A percentile compares a stretch with the other conserved stretches of the same genome.
phyloP scores from a whole-genome alignment of 2,329 filamentous ascomycete genomes.

The Harringtonia aguacate region DNA sequence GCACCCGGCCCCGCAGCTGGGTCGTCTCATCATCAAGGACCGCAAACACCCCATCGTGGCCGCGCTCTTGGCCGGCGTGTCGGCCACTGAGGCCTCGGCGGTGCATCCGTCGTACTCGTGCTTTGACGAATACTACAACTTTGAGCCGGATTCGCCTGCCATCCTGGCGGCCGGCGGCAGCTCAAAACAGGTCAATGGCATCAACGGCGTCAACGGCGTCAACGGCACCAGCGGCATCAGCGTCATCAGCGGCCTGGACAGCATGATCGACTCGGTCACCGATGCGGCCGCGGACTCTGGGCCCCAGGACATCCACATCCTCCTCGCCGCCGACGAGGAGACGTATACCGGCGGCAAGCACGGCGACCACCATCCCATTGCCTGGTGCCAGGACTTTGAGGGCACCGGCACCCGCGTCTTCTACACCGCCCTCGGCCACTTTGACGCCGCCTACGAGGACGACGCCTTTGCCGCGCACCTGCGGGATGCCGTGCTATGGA shows the following conservation, averaged over 20 bases:
- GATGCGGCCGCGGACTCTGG: slow-evolving; percentile 8
- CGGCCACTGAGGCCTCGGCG: slow-evolving; percentile 2
- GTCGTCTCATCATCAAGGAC: slow-evolving; percentile 19
- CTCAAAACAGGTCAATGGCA: neutral
- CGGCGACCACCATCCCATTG: slow-evolving; percentile 26
- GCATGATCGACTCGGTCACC: no score
- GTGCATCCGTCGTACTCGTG: slow-evolving; percentile 12
- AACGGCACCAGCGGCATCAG: neutral
- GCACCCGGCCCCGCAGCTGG: slow-evolving; percentile 26
- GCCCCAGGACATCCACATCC: slow-evolving; percentile 15
- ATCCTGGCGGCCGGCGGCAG: neutral
- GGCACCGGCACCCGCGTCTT: slow-evolving; percentile 26
- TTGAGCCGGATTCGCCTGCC: slow-evolving; percentile 12
- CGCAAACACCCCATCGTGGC: slow-evolving; percentile 19
- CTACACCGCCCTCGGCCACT: slow-evolving; percentile 31
- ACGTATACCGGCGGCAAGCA: slow-evolving; percentile 24
- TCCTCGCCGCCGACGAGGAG: slow-evolving; percentile 25
- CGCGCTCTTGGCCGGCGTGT: slow-evolving; percentile 10
- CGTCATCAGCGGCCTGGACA: slow-evolving; percentile 9
- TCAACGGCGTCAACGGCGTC: neutral
- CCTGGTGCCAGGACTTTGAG: slow-evolving; percentile 28
- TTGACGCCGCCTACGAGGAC: slow-evolving; percentile 26
- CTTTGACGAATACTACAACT: slow-evolving; percentile 34
- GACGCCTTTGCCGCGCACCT: slow-evolving; percentile 17
- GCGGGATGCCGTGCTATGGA: slow-evolving; percentile 17